Conservation (phyloP, 768 basidiomycete genomes). For the Leccinum sublutescens region DNA sequence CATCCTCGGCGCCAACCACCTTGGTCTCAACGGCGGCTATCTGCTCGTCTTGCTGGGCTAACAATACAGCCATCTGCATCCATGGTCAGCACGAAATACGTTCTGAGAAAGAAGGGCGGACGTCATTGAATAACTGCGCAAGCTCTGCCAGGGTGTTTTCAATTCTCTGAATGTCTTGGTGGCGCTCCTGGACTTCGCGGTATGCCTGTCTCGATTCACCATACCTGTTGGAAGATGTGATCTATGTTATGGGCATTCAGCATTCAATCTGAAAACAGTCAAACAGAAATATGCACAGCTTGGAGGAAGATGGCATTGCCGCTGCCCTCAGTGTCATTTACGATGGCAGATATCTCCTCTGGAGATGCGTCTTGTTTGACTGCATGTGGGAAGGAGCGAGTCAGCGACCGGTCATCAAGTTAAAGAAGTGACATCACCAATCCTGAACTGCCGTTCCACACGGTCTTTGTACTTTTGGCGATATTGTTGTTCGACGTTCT, state of each 20-base stretch:
- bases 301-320: conserved; percentile 73
- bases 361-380: conserved; percentile 86
- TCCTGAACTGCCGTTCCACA: conserved; percentile 74
- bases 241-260: conserved; percentile 36
- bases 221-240: conserved; percentile 76
- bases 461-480: conserved; percentile 62
- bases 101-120: conserved; percentile 28
- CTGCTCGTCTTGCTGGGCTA: conserved; percentile 78
- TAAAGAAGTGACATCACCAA: conserved; percentile 44
- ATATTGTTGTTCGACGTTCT: conserved; percentile 70
- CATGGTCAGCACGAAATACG: neutral
- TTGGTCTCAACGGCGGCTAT: conserved; percentile 62
- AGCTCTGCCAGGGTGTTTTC: conserved; percentile 87
- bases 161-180: conserved; percentile 81
- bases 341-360: conserved; percentile 70
- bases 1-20: conserved; percentile 59
- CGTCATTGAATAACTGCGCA: conserved; percentile 85
- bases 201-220: conserved; percentile 80
- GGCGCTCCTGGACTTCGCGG: conserved; percentile 85
- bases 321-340: conserved; percentile 60
- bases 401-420: neutral
- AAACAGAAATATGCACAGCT: conserved; percentile 43
- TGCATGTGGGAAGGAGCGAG: conserved; percentile 23
- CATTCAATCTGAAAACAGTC: neutral
- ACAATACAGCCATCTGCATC: conserved; percentile 69